Percentiles rank a stretch among this genome's conserved stretches.
These are phyloP conservation scores for Annulohypoxylon bovei DNA, from an alignment of 495 filamentous ascomycete genomes.

Conservation along the genomic window DNA sequence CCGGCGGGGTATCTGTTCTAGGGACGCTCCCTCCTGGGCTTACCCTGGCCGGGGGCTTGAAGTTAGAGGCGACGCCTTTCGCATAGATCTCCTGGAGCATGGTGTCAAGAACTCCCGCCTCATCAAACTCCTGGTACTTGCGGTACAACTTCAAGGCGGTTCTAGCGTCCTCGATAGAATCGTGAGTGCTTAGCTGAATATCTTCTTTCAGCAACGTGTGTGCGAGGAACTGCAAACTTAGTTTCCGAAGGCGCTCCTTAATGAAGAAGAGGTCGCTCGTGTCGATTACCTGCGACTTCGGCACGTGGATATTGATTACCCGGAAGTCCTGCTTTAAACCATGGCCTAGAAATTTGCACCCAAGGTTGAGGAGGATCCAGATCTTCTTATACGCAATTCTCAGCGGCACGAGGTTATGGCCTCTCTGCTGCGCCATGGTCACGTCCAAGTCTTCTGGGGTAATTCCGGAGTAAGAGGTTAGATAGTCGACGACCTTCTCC, in stretches of 20 bases:
- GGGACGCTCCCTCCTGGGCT: conserved; percentile 35
- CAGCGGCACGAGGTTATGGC: conserved; percentile 81
- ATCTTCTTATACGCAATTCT: conserved; percentile 97
- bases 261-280: conserved; percentile 89
- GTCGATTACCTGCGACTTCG: conserved; percentile 89
- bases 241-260: conserved; percentile 72
- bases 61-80: conserved; percentile 74
- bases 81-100: conserved; percentile 86
- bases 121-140: conserved; percentile 88
- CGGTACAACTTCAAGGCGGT: conserved; percentile 90
- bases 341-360: conserved; percentile 93
- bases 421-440: conserved; percentile 62
- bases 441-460: conserved; percentile 83
- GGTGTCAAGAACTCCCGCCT: conserved; percentile 79
- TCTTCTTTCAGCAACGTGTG: conserved; percentile 88
- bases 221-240: conserved; percentile 87
- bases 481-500: conserved; percentile 93
- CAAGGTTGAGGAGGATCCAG: conserved; percentile 94
- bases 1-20: conserved; percentile 51
- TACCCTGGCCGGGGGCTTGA: conserved; percentile 71
- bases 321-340: conserved; percentile 93
- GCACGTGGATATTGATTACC: conserved; percentile 96
- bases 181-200: conserved; percentile 90
- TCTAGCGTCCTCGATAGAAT: conserved; percentile 91
- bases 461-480: conserved; percentile 93